Conservation (phyloP, 2,329 filamentous ascomycete species). For the Ophiocordyceps camponoti-floridani region DNA sequence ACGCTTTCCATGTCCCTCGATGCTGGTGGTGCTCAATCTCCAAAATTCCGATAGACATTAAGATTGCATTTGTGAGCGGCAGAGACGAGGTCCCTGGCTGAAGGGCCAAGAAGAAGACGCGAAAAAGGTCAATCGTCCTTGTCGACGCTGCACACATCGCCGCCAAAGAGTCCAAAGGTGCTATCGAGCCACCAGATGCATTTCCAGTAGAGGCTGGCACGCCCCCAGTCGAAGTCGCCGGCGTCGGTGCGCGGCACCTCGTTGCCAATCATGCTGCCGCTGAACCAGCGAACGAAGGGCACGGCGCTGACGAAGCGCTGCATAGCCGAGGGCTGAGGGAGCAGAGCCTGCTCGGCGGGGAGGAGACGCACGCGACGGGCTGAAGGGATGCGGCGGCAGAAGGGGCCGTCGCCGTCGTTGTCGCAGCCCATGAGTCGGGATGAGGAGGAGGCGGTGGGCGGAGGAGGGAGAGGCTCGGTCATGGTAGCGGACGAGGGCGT, state of each 20-base stretch:
- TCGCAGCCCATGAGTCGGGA: conserved; percentile 2
- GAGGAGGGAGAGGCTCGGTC: conserved; percentile 12
- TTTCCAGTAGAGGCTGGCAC: conserved; percentile 50
- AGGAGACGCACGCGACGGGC: conserved; percentile 47
- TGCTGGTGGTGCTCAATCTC: no score
- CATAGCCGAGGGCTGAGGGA: conserved; percentile 46
- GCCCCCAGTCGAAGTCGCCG: conserved; percentile 62
- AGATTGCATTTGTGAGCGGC: no score
- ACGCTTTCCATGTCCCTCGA: no score
- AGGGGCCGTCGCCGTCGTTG: conserved; percentile 18
- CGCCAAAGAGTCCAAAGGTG: conserved; percentile 38
- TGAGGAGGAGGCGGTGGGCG: conserved; percentile 6
- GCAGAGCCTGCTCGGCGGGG: conserved; percentile 51
- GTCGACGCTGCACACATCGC: conserved; percentile 37
- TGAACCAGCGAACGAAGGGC: conserved; percentile 56
- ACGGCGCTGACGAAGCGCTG: conserved; percentile 48
- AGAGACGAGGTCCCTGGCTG: no score
- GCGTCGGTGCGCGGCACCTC: conserved; percentile 55
- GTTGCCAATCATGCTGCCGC: conserved; percentile 54
- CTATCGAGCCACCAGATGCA: conserved; percentile 45
- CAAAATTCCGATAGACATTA: background rate
- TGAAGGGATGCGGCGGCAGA: conserved; percentile 45
- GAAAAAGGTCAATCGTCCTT: conserved; percentile 31
- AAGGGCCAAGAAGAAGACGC: no score
- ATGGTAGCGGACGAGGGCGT: conserved; percentile 27